Percentiles rank a stretch among this genome's conserved stretches.
Conservation (phyloP, 805 yeast species). For the Lipomyces lipofer region DNA sequence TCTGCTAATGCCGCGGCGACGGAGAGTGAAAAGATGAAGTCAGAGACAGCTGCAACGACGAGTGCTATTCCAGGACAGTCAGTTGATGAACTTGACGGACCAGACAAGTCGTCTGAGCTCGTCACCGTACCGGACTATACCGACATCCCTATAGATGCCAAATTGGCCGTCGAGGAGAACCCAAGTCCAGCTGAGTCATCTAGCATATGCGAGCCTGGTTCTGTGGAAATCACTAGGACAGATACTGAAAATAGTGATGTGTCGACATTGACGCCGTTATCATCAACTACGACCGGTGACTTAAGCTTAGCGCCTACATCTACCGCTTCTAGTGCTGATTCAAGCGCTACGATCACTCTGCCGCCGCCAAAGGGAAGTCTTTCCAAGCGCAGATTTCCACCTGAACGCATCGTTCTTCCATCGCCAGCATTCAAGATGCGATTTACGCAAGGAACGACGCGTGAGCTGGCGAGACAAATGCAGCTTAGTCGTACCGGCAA, state of each 20-base stretch:
- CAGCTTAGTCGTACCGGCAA: slow-evolving; percentile 27
- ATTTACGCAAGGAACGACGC: slow-evolving; percentile 29
- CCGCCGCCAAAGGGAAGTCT: background rate
- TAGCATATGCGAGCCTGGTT: background rate
- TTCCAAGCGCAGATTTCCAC: slow-evolving; percentile 18
- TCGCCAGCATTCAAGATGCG: slow-evolving; percentile 19
- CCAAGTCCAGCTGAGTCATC: no score
- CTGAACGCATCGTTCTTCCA: slow-evolving; percentile 22
- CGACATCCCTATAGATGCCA: no score
- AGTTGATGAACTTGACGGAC: background rate
- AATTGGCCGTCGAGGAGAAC: background rate
- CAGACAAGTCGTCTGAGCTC: background rate
- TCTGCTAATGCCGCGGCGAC: background rate
- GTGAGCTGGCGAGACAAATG: slow-evolving; percentile 30
- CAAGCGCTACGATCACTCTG: background rate
- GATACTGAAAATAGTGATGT: background rate
- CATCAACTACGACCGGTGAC: background rate
- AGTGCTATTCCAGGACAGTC: no score
- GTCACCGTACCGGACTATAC: background rate
- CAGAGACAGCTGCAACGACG: background rate
- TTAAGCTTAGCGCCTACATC: background rate
- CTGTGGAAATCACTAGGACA: background rate
- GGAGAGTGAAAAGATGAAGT: background rate
- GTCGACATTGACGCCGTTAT: background rate
- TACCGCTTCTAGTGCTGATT: slow-evolving; percentile 1